Percentiles rank a stretch among this genome's conserved stretches.
Evolutionary conservation across 2,329 filamentous ascomycete genomes (phyloP).

Genomic region (Sclerotinia borealis): DNA sequence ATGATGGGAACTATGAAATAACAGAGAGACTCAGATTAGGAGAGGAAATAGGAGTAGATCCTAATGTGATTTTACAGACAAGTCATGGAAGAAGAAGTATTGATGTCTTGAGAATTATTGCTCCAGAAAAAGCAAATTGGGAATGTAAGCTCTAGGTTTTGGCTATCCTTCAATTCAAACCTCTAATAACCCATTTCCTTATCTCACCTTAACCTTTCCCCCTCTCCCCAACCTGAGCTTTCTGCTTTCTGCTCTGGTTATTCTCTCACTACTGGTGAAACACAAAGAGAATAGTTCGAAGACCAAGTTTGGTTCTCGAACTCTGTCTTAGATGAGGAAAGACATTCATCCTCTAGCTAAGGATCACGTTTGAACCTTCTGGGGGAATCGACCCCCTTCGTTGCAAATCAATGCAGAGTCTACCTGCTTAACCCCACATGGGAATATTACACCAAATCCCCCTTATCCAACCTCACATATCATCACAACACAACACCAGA

Average conservation of each 20-base stretch:
- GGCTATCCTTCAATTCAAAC: not conserved
- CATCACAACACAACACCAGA: not conserved
- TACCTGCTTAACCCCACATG: not conserved
- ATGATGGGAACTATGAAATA: not conserved
- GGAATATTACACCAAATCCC: too few species aligned
- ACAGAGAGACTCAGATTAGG: constrained; percentile 53
- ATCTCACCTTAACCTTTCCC: not conserved
- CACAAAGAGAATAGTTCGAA: not conserved
- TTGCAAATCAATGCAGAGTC: not conserved
- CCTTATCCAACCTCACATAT: not conserved
- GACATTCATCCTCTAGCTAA: not conserved
- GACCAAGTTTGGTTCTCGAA: not conserved
- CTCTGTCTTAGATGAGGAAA: not conserved
- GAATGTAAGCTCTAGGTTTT: constrained; percentile 60
- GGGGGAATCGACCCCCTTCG: fast-evolving
- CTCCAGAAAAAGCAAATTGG: constrained; percentile 83
- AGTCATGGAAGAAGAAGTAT: constrained; percentile 89
- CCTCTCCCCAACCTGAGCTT: not conserved
- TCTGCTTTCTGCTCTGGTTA: not conserved
- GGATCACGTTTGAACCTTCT: fast-evolving
- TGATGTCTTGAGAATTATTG: constrained; percentile 73
- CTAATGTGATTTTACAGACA: constrained; percentile 78
- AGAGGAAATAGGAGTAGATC: constrained; percentile 75
- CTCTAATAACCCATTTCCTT: not conserved
- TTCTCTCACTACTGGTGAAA: not conserved